Percentiles rank a stretch among this genome's conserved stretches.
Conservation (phyloP, 768 basidiomycete genomes). For the Boletus coccyginus region DNA sequence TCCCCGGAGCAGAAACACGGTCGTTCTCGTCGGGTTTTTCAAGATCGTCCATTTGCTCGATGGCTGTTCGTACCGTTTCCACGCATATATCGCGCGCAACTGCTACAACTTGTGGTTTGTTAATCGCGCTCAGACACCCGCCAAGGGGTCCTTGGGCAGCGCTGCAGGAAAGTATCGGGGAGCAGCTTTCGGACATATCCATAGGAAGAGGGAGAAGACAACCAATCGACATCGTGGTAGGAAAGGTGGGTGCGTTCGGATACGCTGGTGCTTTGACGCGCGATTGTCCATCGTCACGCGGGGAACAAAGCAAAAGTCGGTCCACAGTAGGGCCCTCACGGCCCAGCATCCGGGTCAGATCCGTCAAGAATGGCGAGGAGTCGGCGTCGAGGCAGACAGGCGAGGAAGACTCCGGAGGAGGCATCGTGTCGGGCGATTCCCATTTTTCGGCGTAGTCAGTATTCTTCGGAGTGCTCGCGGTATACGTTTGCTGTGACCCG, state of each 20-base stretch:
- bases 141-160: not conserved
- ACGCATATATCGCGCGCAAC: slow-evolving; percentile 10
- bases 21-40: not conserved
- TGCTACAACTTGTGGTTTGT: not conserved
- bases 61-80: not conserved
- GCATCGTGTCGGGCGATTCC: not conserved
- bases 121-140: not conserved
- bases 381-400: slow-evolving; percentile 1
- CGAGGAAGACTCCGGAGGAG: slow-evolving; percentile 25
- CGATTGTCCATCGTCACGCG: not conserved
- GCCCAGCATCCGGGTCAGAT: not conserved
- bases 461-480: slow-evolving; percentile 8
- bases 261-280: not conserved
- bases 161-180: not conserved
- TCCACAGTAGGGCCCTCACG: not conserved
- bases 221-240: not conserved
- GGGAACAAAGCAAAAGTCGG: not conserved
- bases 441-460: not conserved
- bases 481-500: not conserved
- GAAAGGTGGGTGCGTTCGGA: not conserved
- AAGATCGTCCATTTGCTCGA: not conserved
- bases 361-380: not conserved
- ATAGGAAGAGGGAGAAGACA: not conserved
- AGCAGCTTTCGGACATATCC: not conserved
- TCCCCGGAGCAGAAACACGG: not conserved